phyloP scores from a whole-genome alignment of 2,329 filamentous ascomycete species.

The Botrytis hyacinthi region DNA sequence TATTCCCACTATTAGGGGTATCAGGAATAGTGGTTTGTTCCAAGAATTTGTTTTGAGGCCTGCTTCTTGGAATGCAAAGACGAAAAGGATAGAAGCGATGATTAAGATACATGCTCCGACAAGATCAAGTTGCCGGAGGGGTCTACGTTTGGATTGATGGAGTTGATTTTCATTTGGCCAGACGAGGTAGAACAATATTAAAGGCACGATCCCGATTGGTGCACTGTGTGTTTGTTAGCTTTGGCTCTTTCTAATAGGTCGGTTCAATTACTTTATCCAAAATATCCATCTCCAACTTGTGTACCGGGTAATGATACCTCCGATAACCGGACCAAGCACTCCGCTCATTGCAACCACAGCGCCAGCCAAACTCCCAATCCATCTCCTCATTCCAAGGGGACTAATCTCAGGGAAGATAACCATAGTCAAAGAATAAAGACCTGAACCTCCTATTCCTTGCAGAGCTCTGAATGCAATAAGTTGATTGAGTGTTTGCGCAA shows the following conservation, averaged over 20 bases:
- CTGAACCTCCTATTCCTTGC: constrained; percentile 41
- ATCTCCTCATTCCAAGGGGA: constrained; percentile 42
- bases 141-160: constrained; percentile 44
- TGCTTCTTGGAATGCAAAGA: constrained; percentile 54
- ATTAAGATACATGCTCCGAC: constrained; percentile 54
- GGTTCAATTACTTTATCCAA: not conserved
- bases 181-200: constrained; percentile 47
- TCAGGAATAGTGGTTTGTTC: constrained; percentile 44
- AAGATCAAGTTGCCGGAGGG: constrained; percentile 48
- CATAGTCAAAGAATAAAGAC: constrained; percentile 38
- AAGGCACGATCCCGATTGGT: constrained; percentile 49
- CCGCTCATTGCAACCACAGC: constrained; percentile 37
- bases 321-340: constrained; percentile 31
- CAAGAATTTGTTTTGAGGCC: constrained; percentile 39
- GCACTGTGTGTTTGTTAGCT: constrained; percentile 41
- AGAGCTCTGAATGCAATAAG: constrained; percentile 38
- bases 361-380: constrained; percentile 49
- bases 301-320: constrained; percentile 30
- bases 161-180: constrained; percentile 49
- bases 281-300: constrained; percentile 28
- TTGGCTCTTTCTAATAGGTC: not conserved
- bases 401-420: constrained; percentile 48
- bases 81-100: constrained; percentile 52
- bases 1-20: constrained; percentile 43
- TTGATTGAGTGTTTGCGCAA: constrained; percentile 45